Conservation (phyloP, 1,284 basidiomycete species). For the Pseudozyma sp. region DNA sequence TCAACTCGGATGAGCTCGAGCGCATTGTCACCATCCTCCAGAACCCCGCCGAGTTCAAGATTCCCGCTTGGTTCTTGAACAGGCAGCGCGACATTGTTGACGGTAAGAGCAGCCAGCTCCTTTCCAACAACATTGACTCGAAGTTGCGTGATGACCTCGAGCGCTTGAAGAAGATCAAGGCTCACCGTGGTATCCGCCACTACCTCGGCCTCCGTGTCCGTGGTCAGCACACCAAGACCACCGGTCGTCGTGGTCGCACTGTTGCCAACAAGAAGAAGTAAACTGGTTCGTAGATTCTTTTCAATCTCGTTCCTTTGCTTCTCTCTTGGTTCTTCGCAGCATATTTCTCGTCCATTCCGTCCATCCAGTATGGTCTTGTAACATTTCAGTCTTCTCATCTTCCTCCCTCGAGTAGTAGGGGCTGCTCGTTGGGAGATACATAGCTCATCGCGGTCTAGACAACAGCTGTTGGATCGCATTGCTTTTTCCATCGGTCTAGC, state of each 20-base stretch:
- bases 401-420: conserved; percentile 23
- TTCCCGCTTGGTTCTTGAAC: conserved; percentile 99
- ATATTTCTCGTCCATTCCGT: conserved; percentile 26
- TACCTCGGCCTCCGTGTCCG: conserved; percentile 90
- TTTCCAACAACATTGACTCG: conserved; percentile 97
- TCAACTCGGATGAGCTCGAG: conserved; percentile 97
- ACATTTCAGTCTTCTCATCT: conserved; percentile 38
- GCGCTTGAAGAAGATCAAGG: conserved; percentile 98
- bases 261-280: conserved; percentile 69
- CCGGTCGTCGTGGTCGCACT: conserved; percentile 75
- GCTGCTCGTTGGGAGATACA: conserved; percentile 31
- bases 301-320: conserved; percentile 10
- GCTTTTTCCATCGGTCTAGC: conserved; percentile 4
- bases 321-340: conserved; percentile 34
- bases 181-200: conserved; percentile 97
- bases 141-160: conserved; percentile 99
- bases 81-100: conserved; percentile 98
- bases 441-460: conserved; percentile 13
- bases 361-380: conserved; percentile 47
- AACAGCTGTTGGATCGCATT: conserved; percentile 2
- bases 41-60: conserved; percentile 99
- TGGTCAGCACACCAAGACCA: conserved; percentile 99
- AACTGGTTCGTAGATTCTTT: conserved; percentile 19
- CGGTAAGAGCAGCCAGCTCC: conserved; percentile 94
- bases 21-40: conserved; percentile 99